Evolutionary conservation across 1,284 basidiomycete genomes (phyloP).

Genomic region (Moesziomyces parantarcticus): DNA sequence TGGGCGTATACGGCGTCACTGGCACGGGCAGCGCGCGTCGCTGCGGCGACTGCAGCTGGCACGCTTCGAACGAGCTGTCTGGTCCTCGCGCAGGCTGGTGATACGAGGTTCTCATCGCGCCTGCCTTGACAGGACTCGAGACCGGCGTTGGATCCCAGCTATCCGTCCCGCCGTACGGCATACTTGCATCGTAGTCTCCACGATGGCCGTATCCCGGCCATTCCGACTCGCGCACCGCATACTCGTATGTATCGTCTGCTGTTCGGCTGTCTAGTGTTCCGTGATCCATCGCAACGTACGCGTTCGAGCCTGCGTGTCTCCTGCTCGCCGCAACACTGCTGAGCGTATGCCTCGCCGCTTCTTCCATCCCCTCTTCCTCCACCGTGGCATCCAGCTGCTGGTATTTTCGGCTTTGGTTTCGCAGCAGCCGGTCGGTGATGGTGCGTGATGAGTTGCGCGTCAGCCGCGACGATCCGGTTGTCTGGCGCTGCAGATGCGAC

Average conservation of each 20-base stretch:
- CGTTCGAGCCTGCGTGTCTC: background rate
- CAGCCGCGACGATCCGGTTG: conserved; percentile 24
- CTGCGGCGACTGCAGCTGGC: conserved; percentile 22
- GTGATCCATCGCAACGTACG: background rate
- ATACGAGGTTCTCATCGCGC: background rate
- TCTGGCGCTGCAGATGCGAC: conserved; percentile 33
- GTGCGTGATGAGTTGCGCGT: conserved; percentile 21
- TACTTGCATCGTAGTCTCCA: conserved; percentile 1
- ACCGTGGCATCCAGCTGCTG: conserved; percentile 22
- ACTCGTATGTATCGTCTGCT: background rate
- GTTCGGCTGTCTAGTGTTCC: too few species aligned
- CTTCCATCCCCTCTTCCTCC: conserved; percentile 22
- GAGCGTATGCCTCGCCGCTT: conserved; percentile 3
- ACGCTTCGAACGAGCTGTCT: conserved; percentile 17
- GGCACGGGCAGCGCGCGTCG: conserved; percentile 19
- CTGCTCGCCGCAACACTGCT: conserved; percentile 1
- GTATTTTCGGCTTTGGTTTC: conserved; percentile 17
- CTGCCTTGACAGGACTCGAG: conserved; percentile 14
- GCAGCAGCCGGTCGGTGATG: conserved; percentile 18
- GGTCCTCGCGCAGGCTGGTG: background rate
- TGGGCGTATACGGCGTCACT: conserved; percentile 26
- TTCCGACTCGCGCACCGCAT: conserved; percentile 5
- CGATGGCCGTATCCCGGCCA: conserved; percentile 4
- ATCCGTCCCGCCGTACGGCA: conserved; percentile 1
- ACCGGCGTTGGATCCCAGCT: conserved; percentile 14